Conservation (phyloP, 352 stramenopile species). For the Phytophthora podocarpi region DNA sequence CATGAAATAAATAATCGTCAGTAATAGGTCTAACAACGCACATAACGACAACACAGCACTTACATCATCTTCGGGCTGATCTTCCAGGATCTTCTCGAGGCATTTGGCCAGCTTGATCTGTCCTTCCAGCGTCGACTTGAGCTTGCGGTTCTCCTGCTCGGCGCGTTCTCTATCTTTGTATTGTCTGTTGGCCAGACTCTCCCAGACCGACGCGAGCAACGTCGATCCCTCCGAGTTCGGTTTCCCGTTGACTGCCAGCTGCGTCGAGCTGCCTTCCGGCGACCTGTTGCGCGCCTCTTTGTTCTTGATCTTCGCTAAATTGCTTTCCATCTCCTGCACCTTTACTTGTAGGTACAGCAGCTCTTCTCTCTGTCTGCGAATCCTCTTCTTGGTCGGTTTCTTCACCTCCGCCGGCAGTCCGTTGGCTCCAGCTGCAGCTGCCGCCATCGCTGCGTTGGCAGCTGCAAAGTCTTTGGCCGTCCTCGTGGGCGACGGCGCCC, state of each 20-base stretch:
- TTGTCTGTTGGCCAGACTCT: constrained; percentile 42
- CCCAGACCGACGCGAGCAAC: constrained; percentile 41
- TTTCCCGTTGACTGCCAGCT: constrained; percentile 21
- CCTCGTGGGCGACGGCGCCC: constrained; percentile 21
- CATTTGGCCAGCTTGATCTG: constrained; percentile 48
- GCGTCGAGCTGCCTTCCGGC: neutral
- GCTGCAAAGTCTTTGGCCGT: constrained; percentile 26
- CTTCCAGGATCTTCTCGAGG: constrained; percentile 45
- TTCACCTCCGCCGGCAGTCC: constrained; percentile 1
- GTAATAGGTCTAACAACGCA: too few relatives aligned
- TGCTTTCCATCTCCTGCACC: constrained; percentile 49
- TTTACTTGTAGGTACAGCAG: constrained; percentile 50
- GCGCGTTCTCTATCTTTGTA: constrained; percentile 42
- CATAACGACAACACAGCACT: too few relatives aligned
- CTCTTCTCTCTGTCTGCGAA: constrained; percentile 51
- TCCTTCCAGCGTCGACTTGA: constrained; percentile 41
- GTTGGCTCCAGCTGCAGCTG: constrained; percentile 3
- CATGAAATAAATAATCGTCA: too few relatives aligned
- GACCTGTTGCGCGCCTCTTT: constrained; percentile 12
- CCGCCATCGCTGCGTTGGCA: constrained; percentile 4
- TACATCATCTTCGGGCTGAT: constrained; percentile 29
- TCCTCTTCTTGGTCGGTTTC: constrained; percentile 40
- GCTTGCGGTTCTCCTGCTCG: constrained; percentile 47
- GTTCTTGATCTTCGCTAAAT: constrained; percentile 27
- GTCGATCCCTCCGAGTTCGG: constrained; percentile 10